Evolutionary conservation across 805 yeast genomes (phyloP).

Genomic region (Metschnikowia orientalis): DNA sequence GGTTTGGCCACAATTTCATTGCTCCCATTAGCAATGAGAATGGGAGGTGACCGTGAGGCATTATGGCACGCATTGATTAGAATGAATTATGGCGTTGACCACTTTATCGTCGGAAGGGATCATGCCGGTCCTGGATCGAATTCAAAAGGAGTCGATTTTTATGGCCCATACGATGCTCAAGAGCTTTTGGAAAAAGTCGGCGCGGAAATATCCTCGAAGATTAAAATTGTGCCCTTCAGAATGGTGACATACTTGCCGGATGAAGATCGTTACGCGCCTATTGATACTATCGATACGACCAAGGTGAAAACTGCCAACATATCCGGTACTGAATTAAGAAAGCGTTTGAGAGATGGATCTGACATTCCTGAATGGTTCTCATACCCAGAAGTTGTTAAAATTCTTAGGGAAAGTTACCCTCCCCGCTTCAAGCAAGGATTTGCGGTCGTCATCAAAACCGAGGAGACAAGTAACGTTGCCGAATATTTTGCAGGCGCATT

Average conservation of each 20-base stretch:
- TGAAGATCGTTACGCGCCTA: conserved; percentile 91
- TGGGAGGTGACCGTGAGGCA: conserved; percentile 99
- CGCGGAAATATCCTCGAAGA: conserved; percentile 61
- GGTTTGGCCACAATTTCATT: conserved; percentile 89
- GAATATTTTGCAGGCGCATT: conserved; percentile 69
- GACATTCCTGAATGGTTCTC: conserved; percentile 97
- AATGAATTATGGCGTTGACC: conserved; percentile 94
- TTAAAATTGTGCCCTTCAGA: conserved; percentile 92
- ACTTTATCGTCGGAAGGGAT: conserved; percentile 96
- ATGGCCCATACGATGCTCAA: conserved; percentile 97
- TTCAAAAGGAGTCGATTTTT: conserved; percentile 89
- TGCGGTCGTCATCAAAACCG: conserved; percentile 57
- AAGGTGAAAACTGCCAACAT: conserved; percentile 77
- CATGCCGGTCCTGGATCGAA: conserved; percentile 94
- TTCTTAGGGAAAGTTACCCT: conserved; percentile 87
- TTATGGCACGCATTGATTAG: conserved; percentile 97
- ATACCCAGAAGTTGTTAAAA: conserved; percentile 91
- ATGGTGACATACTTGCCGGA: conserved; percentile 96
- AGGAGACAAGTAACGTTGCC: conserved; percentile 36
- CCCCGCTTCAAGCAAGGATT: conserved; percentile 90
- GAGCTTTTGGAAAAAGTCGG: conserved; percentile 72
- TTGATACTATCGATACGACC: conserved; percentile 79
- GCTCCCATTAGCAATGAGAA: conserved; percentile 95
- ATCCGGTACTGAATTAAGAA: conserved; percentile 92
- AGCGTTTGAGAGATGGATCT: conserved; percentile 78